phyloP scores from a whole-genome alignment of 2,329 filamentous ascomycete species.

The Cryphonectria radicalis region DNA sequence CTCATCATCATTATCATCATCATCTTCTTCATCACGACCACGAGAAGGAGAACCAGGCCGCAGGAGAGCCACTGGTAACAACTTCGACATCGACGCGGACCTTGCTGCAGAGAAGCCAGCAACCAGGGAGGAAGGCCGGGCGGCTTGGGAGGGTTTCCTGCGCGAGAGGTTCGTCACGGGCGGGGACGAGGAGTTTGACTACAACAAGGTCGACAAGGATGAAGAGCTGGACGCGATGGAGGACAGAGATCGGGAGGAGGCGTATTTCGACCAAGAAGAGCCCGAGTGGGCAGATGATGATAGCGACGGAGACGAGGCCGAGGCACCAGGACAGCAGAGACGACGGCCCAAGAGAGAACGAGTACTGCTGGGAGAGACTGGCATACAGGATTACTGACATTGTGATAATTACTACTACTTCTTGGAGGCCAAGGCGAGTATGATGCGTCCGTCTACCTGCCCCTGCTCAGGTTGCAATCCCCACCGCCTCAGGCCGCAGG shows the following conservation, averaged over 20 bases:
- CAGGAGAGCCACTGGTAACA: constrained; percentile 3
- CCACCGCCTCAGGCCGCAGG: constrained; percentile 26
- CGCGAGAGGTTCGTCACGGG: constrained; percentile 75
- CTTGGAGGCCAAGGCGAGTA: too few relatives aligned
- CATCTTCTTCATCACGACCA: neutral
- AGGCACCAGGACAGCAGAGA: constrained; percentile 32
- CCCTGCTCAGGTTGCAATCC: neutral
- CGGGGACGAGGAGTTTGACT: constrained; percentile 79
- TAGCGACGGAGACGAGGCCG: constrained; percentile 33
- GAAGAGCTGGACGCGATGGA: constrained; percentile 70
- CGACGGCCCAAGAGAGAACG: constrained; percentile 34
- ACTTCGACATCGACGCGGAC: constrained; percentile 50
- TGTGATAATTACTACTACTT: neutral
- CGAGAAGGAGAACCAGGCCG: neutral
- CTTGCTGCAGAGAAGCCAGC: constrained; percentile 51
- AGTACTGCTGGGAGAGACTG: constrained; percentile 62
- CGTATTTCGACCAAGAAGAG: constrained; percentile 81
- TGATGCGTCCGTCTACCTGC: neutral
- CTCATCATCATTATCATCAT: neutral
- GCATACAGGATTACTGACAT: constrained; percentile 71
- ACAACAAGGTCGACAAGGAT: constrained; percentile 69
- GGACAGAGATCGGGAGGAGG: constrained; percentile 69
- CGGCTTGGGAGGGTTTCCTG: constrained; percentile 74
- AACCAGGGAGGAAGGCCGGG: constrained; percentile 68
- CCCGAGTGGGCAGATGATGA: constrained; percentile 65